A percentile compares a stretch with the other conserved stretches of the same genome.
These are phyloP conservation scores for Pythium pyrilobum DNA, from an alignment of 352 stramenopile species.

Conservation along the genomic window DNA sequence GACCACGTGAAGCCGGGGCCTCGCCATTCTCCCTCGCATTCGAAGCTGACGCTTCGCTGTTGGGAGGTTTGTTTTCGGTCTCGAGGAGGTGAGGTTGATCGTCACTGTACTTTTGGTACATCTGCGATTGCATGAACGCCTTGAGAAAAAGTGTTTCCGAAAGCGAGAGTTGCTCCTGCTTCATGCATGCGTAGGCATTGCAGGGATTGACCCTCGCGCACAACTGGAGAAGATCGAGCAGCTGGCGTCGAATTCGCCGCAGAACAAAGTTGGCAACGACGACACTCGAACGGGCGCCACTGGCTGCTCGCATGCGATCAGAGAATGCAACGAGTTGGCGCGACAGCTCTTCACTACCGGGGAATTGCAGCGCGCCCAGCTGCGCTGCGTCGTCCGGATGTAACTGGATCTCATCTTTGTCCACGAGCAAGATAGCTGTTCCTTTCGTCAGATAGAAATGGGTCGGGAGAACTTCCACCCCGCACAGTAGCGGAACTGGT, in stretches of 20 bases:
- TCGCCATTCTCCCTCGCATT: too few relatives aligned
- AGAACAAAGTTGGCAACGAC: conserved; percentile 10
- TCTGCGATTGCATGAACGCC: conserved; percentile 24
- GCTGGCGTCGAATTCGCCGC: conserved; percentile 13
- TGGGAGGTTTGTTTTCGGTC: too few relatives aligned
- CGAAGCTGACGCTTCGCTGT: too few relatives aligned
- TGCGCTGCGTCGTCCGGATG: conserved; percentile 18
- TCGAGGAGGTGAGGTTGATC: background rate
- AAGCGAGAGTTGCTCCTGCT: conserved; percentile 22
- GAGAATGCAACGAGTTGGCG: conserved; percentile 2
- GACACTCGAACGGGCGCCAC: background rate
- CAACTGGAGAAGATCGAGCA: conserved; percentile 10
- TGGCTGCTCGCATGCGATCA: background rate
- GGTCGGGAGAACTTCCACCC: conserved; percentile 12
- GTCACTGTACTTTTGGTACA: conserved; percentile 25
- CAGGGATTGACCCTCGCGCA: conserved; percentile 19
- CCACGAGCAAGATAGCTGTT: conserved; percentile 13
- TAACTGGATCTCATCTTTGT: conserved; percentile 9
- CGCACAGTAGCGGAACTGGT: conserved; percentile 18
- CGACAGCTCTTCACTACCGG: conserved; percentile 12
- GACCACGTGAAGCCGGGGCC: too few relatives aligned
- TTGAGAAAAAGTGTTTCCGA: conserved; percentile 22
- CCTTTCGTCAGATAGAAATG: conserved; percentile 14
- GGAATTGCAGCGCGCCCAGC: conserved; percentile 11
- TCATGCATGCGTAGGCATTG: conserved; percentile 23